Conservation (phyloP, 495 filamentous ascomycete genomes). For the Gamarada debralockiae region DNA sequence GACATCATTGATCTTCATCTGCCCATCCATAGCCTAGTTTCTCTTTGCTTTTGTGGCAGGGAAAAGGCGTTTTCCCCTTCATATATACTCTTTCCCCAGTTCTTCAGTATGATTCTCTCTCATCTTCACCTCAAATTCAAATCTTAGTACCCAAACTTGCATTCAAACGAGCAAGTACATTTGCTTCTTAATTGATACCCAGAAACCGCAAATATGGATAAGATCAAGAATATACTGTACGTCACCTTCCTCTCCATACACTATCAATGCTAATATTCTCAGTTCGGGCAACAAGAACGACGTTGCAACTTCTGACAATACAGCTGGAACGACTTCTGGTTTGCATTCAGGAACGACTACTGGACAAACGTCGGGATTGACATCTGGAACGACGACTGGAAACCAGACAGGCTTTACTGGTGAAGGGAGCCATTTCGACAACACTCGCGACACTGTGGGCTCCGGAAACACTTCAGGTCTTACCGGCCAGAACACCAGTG, state of each 20-base stretch:
- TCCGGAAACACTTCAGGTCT: too few species aligned
- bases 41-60: too few species aligned
- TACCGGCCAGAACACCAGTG: too few species aligned
- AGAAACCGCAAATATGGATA: constrained; percentile 15
- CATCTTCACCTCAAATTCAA: not conserved
- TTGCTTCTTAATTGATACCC: not conserved
- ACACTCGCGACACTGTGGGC: not conserved
- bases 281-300: constrained; percentile 2
- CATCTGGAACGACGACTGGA: not conserved
- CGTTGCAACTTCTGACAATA: constrained; percentile 6
- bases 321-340: too few species aligned
- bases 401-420: not conserved
- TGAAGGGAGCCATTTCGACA: not conserved
- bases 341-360: not conserved
- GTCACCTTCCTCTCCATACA: not conserved
- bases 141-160: not conserved
- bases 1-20: constrained; percentile 7
- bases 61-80: not conserved
- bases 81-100: not conserved
- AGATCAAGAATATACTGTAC: constrained; percentile 20
- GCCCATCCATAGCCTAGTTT: not conserved
- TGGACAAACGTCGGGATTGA: not conserved
- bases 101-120: not conserved
- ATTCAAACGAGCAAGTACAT: not conserved
- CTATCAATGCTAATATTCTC: not conserved